Base-by-base conservation (phyloP, 768 basidiomycete species). In the Mycena leptocephala region DNA sequence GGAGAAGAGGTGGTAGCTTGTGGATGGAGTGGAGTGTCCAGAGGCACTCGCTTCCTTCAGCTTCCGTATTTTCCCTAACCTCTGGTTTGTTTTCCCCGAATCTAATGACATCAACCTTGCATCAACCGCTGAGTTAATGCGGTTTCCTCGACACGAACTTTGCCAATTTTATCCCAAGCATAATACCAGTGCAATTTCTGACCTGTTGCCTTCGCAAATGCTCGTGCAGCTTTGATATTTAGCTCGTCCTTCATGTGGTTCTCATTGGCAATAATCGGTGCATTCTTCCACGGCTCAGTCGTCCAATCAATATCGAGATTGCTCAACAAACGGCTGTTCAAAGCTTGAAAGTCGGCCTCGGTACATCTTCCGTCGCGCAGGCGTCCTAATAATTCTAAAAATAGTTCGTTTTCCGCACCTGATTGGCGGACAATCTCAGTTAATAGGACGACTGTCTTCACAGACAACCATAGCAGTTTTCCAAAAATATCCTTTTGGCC, bases 51-150 rank as follows among this genome's bases (percentile, higher is more conserved):
- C n/a, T n/a, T n/a, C n/a, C n/a, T n/a, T n/a, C n/a, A n/a, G n/a
- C n/a, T n/a, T n/a, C n/a, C n/a, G 84, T 0, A 85, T 24, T 22
- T 73, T 67, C 0, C 80, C 79, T 4, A 82, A 70, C 0, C 79
- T 58, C 13, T 78, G 77, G 13, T 79, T 79, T 0, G 80, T 82
- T 63, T 79, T 51, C 11, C 79, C 26, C 11, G 43, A 56, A 20
- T 61, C 28, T 10, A 82, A 20, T 11, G 55, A 28, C n/a, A n/a
- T n/a, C n/a, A n/a, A n/a, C n/a, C n/a, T n/a, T n/a, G n/a, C 66
- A 35, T 35, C 11, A 56, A 26, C 18, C 41, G 46, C 0, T 78
- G 26, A 5, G 37, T 11, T 5, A 79, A n/a, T 9, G n/a, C n/a
- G n/a, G n/a, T n/a, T 2, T 6, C 22, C 41, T 7, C 14, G 8